Base-by-base conservation (phyloP, 495 filamentous ascomycete genomes). In the Aspergillus sclerotiicarbonarius region DNA sequence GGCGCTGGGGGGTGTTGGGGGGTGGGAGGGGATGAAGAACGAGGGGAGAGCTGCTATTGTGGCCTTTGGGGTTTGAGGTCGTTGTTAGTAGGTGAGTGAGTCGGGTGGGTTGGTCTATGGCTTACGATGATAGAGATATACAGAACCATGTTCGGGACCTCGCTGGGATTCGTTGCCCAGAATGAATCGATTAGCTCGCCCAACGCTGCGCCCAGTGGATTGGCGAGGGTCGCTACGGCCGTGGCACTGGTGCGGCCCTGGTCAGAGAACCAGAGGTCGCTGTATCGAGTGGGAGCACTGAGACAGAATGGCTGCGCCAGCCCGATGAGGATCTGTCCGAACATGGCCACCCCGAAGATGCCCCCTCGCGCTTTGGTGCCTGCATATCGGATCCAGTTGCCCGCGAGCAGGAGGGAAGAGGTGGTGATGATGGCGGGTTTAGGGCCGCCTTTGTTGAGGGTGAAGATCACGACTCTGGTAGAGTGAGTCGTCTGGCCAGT, bases 301-400 rank as follows among this genome's bases (percentile, higher is more conserved):
- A 98, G 83, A 32, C 96, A 91, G 72, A 98, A 97, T 0, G 94
- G 92, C 60, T 98, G 94, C 12, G 90, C 87, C 8, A 96, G 76
- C 0, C 94, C 94, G 37, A 87, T 90, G 16, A 98, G 73, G 72
- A 97, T 87, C 75, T 98, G 94, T n/a, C 93, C 94, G 70, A 96
- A 87, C 87, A 97, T 90, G 44, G 90, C 88, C 19, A 89, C 80
- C 9, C 87, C 86, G 63, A 90, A 96, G 35, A 82, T 81, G 20
- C 82, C 84, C 12, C 74, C 74, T 32, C 75, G 72, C 1, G 83
- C 77, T 62, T 80, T 80, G 4, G 90, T 87, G 56, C 91, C 91
- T 1, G 82, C 90, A 75, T 93, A 96, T 57, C 94, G 88, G 63
- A 98, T 85, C 91, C 93, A 96, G 75, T 95, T 96, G 1, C 93